Base-by-base conservation (phyloP, 345 rosid species). In the Angophora floribunda region DNA sequence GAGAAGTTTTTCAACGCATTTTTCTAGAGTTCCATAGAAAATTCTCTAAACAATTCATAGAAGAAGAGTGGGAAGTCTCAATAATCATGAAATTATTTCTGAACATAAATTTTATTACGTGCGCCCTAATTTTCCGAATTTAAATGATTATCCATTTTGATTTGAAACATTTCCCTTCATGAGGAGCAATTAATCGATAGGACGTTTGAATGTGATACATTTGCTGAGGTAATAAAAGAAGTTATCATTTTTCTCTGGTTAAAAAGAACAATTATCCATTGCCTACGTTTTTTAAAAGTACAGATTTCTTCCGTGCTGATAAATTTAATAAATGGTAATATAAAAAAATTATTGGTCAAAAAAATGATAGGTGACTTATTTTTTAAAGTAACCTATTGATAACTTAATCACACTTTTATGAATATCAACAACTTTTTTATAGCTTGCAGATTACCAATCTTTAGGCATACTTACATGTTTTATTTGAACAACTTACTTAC, bases 271-370 rank as follows among this genome's bases (percentile, higher is more conserved):
- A 63, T 63, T 63, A 63, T 28, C 16, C n/a, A 63, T 63, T 13
- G n/a, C 67, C 67, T 0, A 5, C 0, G 0, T 1, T 5, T 26
- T 14, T 59, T 26, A 59, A 59, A 59, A 26, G 0, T 26, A 0
- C 15, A 59, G 0, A 5, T 59, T 59, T 59, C 30, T 26, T 59
- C 41, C 4, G 12, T 55, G 5, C 11, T 2, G 1, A 1, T 55
- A 55, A 55, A 55, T 55, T 4, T 55, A 55, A 55, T 55, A 55
- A 7, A 55, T 55, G 28, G 22, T 55, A 55, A 55, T 55, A 55
- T 55, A 12, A 21, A 22, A 55, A 10, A 55, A 55, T 5, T 11
- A 22, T 2, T 0, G 12, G 61, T 55, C 22, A 1, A 55, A 55
- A 55, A 12, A 22, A 55, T 55, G 61, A 55, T 55, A 9, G 22